Evolutionary conservation across 129 eudicot genomes (phyloP), one percentile per base, ranked within the genome.

Genomic region (Artemisia argyi): DNA sequence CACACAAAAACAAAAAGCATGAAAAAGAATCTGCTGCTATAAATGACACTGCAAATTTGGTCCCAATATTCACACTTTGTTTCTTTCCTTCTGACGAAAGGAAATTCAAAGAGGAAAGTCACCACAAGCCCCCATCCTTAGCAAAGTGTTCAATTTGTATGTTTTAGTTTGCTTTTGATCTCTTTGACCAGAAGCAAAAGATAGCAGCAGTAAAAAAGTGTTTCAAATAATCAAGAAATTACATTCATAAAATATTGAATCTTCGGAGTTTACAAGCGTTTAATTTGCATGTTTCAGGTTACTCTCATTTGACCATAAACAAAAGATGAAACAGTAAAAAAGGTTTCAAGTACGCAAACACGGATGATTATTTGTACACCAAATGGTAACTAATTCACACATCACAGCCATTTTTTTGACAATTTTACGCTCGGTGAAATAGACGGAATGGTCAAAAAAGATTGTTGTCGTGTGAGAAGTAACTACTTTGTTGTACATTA

Each of bases 1-100:
- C 26, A 71, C 72, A 62, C 60, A 78, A 78, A 78, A 78, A 77
- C 81, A 78, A 78, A 78, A 64, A 57, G 73, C 42, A 78, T 64
- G 77, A 64, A 71, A 59, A 71, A 20, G 82, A 71, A 72, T 78
- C 77, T 78, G 73, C 67, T 63, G 61, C 58, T 19, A 62, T 63
- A 63, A 39, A 18, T 57, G 63, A 64, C 61, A 71, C 76, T 78
- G 72, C 75, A 78, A 78, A 61, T 39, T 78, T 78, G 81, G 81
- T 78, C 81, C 81, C 81, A 78, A 71, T 24, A 71, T 78, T 78
- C 73, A 78, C 66, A 71, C 77, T 71, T 78, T 63, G 81, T 78
- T 61, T 71, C 77, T 78, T 78, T 71, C 58, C 54, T 48, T 19
- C 82, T 78, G 82, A 78, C 82, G 71, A 71, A 78, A 76, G 71